Percentiles rank a stretch among this genome's conserved stretches.
Evolutionary conservation across 176 grass and related monocot genomes (phyloP).

Genomic region (Rhipidocladum racemiflorum): DNA sequence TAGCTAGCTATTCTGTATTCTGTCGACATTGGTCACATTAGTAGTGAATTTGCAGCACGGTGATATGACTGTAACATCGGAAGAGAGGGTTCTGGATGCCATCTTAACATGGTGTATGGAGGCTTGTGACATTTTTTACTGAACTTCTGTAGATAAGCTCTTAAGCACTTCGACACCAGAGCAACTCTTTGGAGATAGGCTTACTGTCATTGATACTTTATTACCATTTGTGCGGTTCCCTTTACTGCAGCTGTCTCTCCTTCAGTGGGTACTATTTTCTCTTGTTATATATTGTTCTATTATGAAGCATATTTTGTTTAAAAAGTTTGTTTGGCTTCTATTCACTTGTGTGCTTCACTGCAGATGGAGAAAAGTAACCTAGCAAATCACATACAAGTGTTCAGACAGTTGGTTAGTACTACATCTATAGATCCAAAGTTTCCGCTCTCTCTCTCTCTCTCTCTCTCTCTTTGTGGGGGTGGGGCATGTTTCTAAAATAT

Average conservation of each 20-base stretch:
- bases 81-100: conserved; percentile 90
- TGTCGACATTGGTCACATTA: conserved; percentile 26
- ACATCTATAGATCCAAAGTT: conserved; percentile 9
- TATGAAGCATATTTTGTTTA: not conserved
- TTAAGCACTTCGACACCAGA: conserved; percentile 55
- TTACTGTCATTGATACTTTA: conserved; percentile 47
- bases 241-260: conserved; percentile 55
- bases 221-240: conserved; percentile 83
- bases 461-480: too few species aligned
- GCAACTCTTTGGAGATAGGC: conserved; percentile 71
- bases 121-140: conserved; percentile 54
- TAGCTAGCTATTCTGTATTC: conserved; percentile 2
- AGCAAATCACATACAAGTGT: conserved; percentile 50
- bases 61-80: conserved; percentile 97
- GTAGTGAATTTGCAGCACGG: conserved; percentile 67
- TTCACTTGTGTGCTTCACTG: conserved; percentile 13
- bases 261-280: conserved; percentile 52
- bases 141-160: conserved; percentile 65
- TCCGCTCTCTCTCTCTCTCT: too few species aligned
- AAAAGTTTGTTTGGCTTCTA: conserved; percentile 19
- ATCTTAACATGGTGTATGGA: conserved; percentile 83
- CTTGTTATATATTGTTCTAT: conserved; percentile 1
- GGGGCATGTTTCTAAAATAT: not conserved
- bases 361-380: conserved; percentile 84
- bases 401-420: conserved; percentile 55